phyloP scores from a whole-genome alignment of 1,284 basidiomycete genomes.

The Flammula alnicola region DNA sequence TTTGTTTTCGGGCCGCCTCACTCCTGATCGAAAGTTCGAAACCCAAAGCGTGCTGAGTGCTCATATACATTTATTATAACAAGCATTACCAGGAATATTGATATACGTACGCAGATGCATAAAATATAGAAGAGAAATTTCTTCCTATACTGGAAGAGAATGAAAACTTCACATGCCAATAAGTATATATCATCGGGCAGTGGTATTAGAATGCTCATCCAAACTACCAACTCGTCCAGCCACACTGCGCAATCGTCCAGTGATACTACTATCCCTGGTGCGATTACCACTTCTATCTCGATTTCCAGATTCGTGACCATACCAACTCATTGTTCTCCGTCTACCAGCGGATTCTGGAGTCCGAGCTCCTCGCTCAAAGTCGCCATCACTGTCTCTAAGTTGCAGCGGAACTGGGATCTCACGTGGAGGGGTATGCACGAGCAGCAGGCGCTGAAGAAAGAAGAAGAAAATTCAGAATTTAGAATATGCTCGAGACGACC shows the following conservation, averaged over 20 bases:
- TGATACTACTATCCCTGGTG: slow-evolving; percentile 28
- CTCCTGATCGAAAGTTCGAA: too few species aligned
- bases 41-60: too few species aligned
- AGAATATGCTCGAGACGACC: slow-evolving; percentile 14
- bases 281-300: slow-evolving; percentile 19
- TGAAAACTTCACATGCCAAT: neutral
- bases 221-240: slow-evolving; percentile 14
- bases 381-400: slow-evolving; percentile 27
- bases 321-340: slow-evolving; percentile 50
- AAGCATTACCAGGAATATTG: too few species aligned
- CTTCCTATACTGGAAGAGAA: neutral
- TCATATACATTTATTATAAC: too few species aligned
- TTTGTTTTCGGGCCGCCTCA: too few species aligned
- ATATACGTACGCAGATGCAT: too few species aligned
- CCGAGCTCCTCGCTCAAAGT: slow-evolving; percentile 34
- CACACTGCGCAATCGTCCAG: slow-evolving; percentile 26
- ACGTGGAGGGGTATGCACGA: slow-evolving; percentile 67
- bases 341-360: slow-evolving; percentile 40
- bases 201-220: slow-evolving; percentile 14
- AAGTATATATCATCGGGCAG: neutral
- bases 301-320: slow-evolving; percentile 38
- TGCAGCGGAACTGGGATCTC: slow-evolving; percentile 38
- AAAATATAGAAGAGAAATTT: neutral
- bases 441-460: slow-evolving; percentile 52
- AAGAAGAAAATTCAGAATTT: slow-evolving; percentile 5